phyloP scores from a whole-genome alignment of 108 stramenopile species.

The Cyclotella kingstonii region DNA sequence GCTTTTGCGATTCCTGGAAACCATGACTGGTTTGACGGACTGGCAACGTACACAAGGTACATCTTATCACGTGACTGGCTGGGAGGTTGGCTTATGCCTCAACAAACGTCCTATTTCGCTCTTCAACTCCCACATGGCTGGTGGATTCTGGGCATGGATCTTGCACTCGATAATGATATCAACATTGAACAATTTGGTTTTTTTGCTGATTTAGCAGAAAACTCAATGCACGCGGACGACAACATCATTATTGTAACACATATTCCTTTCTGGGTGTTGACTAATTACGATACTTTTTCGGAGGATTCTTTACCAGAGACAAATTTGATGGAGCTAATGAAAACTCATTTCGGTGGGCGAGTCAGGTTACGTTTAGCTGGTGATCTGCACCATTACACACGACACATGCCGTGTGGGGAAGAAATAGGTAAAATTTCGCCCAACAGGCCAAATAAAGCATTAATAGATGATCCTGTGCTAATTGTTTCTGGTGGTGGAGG shows the following conservation, averaged over 20 bases:
- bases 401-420: slow-evolving; percentile 41
- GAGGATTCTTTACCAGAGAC: slow-evolving; percentile 29
- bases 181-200: slow-evolving; percentile 64
- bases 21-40: slow-evolving; percentile 75
- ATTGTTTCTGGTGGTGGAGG: slow-evolving; percentile 66
- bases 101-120: slow-evolving; percentile 62
- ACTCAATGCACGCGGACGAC: slow-evolving; percentile 35
- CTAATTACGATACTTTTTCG: slow-evolving; percentile 39
- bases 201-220: slow-evolving; percentile 50
- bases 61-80: slow-evolving; percentile 62
- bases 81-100: slow-evolving; percentile 69
- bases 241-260: slow-evolving; percentile 54
- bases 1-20: slow-evolving; percentile 50
- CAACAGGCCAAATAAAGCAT: neutral
- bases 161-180: slow-evolving; percentile 59
- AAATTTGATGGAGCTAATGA: slow-evolving; percentile 54
- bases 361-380: slow-evolving; percentile 58
- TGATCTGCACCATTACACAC: slow-evolving; percentile 65
- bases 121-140: slow-evolving; percentile 51
- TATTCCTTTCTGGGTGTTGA: slow-evolving; percentile 60
- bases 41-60: slow-evolving; percentile 54
- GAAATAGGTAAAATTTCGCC: neutral
- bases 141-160: slow-evolving; percentile 59
- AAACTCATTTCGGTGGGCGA: slow-evolving; percentile 47
- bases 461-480: slow-evolving; percentile 35